phyloP scores from a whole-genome alignment of 83 land plant genomes.

The Larix sibirica region DNA sequence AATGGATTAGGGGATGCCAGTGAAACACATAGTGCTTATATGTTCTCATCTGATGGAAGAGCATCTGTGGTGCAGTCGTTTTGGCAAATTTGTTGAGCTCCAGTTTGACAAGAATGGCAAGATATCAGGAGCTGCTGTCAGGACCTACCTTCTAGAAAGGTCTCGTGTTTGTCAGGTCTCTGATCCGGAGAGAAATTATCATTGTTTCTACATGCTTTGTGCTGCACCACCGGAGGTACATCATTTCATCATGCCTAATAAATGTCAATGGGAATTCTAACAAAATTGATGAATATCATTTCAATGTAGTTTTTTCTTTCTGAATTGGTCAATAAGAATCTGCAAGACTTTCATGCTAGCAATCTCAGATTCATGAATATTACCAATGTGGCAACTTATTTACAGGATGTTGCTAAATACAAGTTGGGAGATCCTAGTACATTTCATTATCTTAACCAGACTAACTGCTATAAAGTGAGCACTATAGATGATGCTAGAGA shows the following conservation, averaged over 20 bases:
- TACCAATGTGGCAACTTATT: not conserved
- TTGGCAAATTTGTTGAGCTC: constrained; percentile 98
- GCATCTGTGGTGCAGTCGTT: constrained; percentile 62
- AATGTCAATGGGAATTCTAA: not conserved
- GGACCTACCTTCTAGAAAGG: constrained; percentile 95
- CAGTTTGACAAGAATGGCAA: constrained; percentile 92
- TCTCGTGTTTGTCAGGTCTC: constrained; percentile 96
- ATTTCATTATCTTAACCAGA: constrained; percentile 90
- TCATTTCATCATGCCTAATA: constrained; percentile 4
- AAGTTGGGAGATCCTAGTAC: constrained; percentile 72
- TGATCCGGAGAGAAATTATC: constrained; percentile 94
- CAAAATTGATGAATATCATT: not conserved
- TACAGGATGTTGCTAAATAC: constrained; percentile 79
- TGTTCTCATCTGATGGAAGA: not conserved
- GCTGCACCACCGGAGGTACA: constrained; percentile 70
- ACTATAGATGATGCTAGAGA: constrained; percentile 80
- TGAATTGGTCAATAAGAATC: not conserved
- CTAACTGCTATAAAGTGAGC: constrained; percentile 74
- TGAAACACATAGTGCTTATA: not conserved
- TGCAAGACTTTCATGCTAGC: not conserved
- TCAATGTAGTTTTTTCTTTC: not conserved
- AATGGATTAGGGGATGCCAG: not conserved
- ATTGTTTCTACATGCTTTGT: constrained; percentile 97
- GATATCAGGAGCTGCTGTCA: constrained; percentile 92
- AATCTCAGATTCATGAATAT: constrained; percentile 9